Conservation (phyloP, 331 rosid species). For the Rosa hybrid region DNA sequence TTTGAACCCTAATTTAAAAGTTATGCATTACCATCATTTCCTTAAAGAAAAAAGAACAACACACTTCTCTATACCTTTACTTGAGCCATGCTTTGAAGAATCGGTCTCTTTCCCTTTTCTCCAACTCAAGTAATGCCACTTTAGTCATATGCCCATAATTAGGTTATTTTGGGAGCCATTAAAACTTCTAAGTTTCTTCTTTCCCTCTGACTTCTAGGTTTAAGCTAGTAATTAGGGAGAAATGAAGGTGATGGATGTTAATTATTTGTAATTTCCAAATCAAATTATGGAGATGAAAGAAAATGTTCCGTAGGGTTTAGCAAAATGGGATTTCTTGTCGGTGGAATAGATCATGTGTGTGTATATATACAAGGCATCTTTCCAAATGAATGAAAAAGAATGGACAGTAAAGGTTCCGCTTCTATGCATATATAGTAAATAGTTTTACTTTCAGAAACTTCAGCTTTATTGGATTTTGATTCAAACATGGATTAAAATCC, state of each 20-base stretch:
- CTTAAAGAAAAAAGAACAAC: not conserved
- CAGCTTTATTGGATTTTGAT: slow-evolving; percentile 21
- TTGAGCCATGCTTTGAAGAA: slow-evolving; percentile 12
- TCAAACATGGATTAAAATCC: slow-evolving; percentile 1
- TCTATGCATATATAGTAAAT: not conserved
- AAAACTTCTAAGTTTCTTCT: slow-evolving; percentile 4
- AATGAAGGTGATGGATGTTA: not conserved
- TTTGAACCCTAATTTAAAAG: not conserved
- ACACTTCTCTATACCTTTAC: slow-evolving; percentile 8
- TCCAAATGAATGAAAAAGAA: slow-evolving; percentile 4
- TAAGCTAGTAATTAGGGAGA: not conserved
- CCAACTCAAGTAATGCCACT: slow-evolving; percentile 9
- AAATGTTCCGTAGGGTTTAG: not conserved
- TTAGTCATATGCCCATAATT: not conserved
- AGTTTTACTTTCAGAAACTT: not conserved
- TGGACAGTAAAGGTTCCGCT: not conserved
- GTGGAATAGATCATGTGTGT: slow-evolving; percentile 9
- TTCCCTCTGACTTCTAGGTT: not conserved
- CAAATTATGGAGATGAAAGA: slow-evolving; percentile 1
- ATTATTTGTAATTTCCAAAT: not conserved
- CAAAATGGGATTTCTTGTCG: slow-evolving; percentile 7
- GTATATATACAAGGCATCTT: not conserved
- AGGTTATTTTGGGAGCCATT: not conserved
- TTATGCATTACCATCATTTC: not conserved
- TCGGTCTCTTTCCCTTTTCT: not conserved